Evolutionary conservation across 2,329 filamentous ascomycete genomes (phyloP), one percentile per base, ranked within the genome.

Genomic region (Neofusicoccum umdonicola): DNA sequence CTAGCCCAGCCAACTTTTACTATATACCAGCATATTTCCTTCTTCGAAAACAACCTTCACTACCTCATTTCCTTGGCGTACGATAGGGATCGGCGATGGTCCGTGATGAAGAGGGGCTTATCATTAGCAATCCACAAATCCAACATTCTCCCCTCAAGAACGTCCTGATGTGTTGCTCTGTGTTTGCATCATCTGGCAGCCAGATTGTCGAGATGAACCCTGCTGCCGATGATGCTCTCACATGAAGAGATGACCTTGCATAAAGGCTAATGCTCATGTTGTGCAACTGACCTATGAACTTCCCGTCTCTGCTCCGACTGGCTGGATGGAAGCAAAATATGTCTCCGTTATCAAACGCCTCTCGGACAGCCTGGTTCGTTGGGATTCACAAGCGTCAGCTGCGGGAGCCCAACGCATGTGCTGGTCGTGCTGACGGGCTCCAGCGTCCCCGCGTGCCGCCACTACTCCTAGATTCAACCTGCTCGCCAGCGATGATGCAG

Each of bases 351-450:
- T 42, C 15, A 6, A 27, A 31, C 8, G 17, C 27, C 15, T 4
- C 13, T 11, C 22, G 22, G 7, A 19, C 35, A 11, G 13, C n/a
- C 6, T 60, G 41, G 56, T 47, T 47, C 56, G 56, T 60, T 60
- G 56, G 42, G 56, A 47, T 45, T 12, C n/a, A 60, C 27, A 60
- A 13, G 42, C n/a, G 56, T 60, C 56, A 60, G 56, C 56, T 47
- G 54, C 54, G 42, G 56, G 22, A 19, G 31, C 17, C 37, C 15
- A 45, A 57, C 31, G 42, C 56, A 60, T 60, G 56, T 60, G 52
- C 39, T 22, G n/a, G n/a, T 42, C 51, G 17, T 13, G 37, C 51
- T 41, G 54, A 44, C 41, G 22, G 22, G 22, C 22, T 22, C 22
- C 22, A 22, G 22, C 22, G 22, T 22, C 22, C 2, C 13, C 22